phyloP scores from a whole-genome alignment of 1,139 yeast genomes.

The Arxiozyma bovina region DNA sequence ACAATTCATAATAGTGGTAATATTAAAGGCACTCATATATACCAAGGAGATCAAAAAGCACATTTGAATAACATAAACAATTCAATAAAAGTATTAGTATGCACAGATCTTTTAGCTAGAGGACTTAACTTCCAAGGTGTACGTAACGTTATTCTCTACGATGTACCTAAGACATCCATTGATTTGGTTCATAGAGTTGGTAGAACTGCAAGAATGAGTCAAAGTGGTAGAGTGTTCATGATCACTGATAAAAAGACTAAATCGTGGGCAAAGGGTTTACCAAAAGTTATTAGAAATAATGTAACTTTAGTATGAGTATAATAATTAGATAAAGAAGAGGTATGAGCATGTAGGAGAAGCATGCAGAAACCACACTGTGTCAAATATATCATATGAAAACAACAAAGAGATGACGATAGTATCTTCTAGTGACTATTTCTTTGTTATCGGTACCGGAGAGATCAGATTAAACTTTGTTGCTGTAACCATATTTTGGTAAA shows the following conservation, averaged over 20 bases:
- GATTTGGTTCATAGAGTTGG: constrained; percentile 90
- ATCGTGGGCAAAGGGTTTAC: constrained; percentile 79
- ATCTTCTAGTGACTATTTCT: too few species aligned
- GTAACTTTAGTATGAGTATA: constrained; percentile 13
- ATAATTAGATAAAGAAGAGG: too few species aligned
- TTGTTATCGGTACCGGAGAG: too few species aligned
- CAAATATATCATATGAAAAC: background rate
- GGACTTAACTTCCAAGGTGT: constrained; percentile 82
- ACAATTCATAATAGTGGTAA: constrained; percentile 6
- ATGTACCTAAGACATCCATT: constrained; percentile 74
- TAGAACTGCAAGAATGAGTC: constrained; percentile 88
- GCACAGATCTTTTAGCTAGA: constrained; percentile 87
- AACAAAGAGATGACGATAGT: too few species aligned
- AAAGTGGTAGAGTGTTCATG: constrained; percentile 77
- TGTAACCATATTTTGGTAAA: too few species aligned
- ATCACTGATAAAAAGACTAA: constrained; percentile 54
- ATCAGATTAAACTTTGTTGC: too few species aligned
- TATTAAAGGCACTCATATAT: constrained; percentile 21
- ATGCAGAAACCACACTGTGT: background rate
- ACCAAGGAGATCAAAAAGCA: constrained; percentile 14
- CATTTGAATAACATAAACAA: background rate
- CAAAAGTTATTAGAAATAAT: constrained; percentile 53
- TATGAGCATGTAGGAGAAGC: background rate
- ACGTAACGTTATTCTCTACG: constrained; percentile 74
- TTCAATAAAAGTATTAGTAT: constrained; percentile 50